Percentiles rank a stretch among this genome's conserved stretches.
Conservation (phyloP, 2,329 filamentous ascomycete species). For the Blastomyces gilchristii region DNA sequence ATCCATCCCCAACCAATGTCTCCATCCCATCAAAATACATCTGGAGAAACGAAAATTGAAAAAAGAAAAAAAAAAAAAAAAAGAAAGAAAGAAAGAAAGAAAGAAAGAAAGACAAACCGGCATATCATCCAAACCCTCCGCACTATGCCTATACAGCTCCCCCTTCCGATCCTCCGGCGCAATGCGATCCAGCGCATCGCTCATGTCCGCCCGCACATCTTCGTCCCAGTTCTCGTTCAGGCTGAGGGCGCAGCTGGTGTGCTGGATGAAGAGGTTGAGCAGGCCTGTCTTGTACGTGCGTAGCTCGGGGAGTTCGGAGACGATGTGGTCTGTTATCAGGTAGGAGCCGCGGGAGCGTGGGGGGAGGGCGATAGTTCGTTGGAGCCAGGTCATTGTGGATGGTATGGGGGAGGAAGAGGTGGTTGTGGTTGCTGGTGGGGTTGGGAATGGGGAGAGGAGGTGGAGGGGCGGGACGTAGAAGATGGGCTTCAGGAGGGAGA, state of each 20-base stretch:
- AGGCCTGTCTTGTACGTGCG: slow-evolving; percentile 73
- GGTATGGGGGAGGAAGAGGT: slow-evolving; percentile 12
- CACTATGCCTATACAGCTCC: slow-evolving; percentile 71
- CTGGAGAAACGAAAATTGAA: no score
- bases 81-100: slow-evolving; percentile 8
- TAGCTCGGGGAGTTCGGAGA: slow-evolving; percentile 66
- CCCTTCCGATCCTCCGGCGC: slow-evolving; percentile 71
- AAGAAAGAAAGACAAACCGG: slow-evolving; percentile 49
- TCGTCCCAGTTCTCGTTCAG: slow-evolving; percentile 86
- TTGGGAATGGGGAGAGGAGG: slow-evolving; percentile 30
- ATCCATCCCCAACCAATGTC: background rate
- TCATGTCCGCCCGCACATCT: slow-evolving; percentile 89
- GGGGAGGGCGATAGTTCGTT: slow-evolving; percentile 75
- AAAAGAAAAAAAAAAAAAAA: background rate
- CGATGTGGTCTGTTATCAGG: slow-evolving; percentile 71
- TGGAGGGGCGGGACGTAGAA: slow-evolving; percentile 18
- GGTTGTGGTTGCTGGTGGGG: slow-evolving; percentile 21
- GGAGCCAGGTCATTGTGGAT: slow-evolving; percentile 49
- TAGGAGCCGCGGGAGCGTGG: slow-evolving; percentile 71
- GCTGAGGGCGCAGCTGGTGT: slow-evolving; percentile 81
- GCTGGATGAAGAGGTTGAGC: slow-evolving; percentile 85
- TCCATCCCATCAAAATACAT: background rate
- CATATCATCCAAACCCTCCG: slow-evolving; percentile 89
- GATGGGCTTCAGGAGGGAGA: slow-evolving; percentile 20
- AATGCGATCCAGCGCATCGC: slow-evolving; percentile 81